Base-by-base conservation (phyloP, 495 filamentous ascomycete genomes). In the Immersiella caudata region DNA sequence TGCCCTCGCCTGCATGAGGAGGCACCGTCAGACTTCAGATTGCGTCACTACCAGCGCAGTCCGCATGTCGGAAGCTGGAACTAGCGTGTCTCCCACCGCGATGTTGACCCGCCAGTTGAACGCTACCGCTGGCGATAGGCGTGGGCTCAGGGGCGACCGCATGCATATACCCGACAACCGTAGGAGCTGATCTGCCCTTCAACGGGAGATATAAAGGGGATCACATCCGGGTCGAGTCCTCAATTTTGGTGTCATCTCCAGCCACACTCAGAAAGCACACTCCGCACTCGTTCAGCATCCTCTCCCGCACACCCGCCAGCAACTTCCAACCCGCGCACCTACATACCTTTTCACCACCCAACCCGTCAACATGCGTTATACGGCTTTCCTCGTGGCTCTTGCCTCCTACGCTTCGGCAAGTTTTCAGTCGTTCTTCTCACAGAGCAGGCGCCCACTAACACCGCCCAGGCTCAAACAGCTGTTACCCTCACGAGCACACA, bases 321-420 rank as follows among this genome's bases (percentile, higher is more conserved):
- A 29, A 11, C 24, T 8, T 6, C 50, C 35, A 58, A 5, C 22
- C 22, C 20, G 12, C 24, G 4, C 26, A 59, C 26, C 22, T 11
- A 2, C 1, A 59, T 26, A 27, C 26, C 26, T 16, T n/a, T 22
- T 6, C 54, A 52, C 16, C 62, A 5, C 50, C 49, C 25, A 57
- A 67, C 29, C 24, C 25, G 4, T 68, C 73, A 75, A 68, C 1
- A 75, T 75, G 72, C 70, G 69, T 67, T 71, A 35, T 67, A 35
- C 74, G 18, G 51, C 67, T 29, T 49, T 74, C 70, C 21, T 77
- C 70, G 59, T 64, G 52, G 71, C 55, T 58, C 58, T 75, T 24
- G 72, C 67, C 58, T 61, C 75, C n/a, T 18, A 74, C 61, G 75
- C 68, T 26, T 63, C 68, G 52, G 75, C 74, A 74, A n/a, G 72